These are phyloP conservation scores for Allomyces javanicus DNA, from an alignment of 192 early-diverging fungal species.

Conservation along the genomic window DNA sequence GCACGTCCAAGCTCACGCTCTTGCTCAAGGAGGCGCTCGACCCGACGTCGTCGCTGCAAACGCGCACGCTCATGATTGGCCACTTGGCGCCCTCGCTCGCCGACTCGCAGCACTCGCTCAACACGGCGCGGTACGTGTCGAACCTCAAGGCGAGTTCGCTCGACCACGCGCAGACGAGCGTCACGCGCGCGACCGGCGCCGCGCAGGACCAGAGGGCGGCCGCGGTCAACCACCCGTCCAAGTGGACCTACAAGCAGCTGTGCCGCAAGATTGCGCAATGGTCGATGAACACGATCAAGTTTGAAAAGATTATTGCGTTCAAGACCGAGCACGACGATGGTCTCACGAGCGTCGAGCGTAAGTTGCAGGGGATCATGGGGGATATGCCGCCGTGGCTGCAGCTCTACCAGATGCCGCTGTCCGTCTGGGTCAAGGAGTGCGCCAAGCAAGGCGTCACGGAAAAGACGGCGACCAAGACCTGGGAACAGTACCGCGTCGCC, in stretches of 20 bases:
- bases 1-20: slow-evolving; percentile 20
- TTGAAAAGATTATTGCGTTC: not conserved
- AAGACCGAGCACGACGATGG: not conserved
- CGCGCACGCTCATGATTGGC: slow-evolving; percentile 21
- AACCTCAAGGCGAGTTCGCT: not conserved
- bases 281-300: not conserved
- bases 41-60: slow-evolving; percentile 11
- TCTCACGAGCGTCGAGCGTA: not conserved
- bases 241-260: not conserved
- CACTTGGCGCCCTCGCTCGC: slow-evolving; percentile 15
- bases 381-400: not conserved
- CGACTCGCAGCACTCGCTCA: slow-evolving; percentile 18
- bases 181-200: not conserved
- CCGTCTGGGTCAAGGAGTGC: not conserved
- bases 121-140: slow-evolving; percentile 18
- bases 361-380: not conserved
- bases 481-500: not conserved
- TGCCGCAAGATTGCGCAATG: not conserved
- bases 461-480: not conserved
- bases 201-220: too few relatives aligned
- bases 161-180: not conserved
- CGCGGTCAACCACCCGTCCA: not conserved
- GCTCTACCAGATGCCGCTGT: not conserved
- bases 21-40: slow-evolving; percentile 13
- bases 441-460: not conserved